Percentiles rank a stretch among this genome's conserved stretches.
Conservation (phyloP, 2,329 filamentous ascomycete species). For the Aureobasidium lini region DNA sequence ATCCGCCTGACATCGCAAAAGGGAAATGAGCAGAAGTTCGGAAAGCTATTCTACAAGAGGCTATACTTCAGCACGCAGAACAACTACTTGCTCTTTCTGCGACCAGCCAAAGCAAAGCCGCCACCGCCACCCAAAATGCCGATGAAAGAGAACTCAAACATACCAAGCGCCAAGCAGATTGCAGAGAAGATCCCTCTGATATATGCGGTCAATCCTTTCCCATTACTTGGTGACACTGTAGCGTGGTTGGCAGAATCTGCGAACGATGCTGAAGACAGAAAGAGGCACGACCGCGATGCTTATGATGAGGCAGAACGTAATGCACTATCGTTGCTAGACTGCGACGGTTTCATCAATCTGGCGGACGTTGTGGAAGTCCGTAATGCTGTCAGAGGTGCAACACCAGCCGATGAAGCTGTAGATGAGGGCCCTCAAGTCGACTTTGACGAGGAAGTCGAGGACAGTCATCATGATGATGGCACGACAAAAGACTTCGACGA, state of each 20-base stretch:
- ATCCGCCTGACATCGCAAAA: constrained; percentile 57
- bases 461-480: constrained; percentile 46
- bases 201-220: constrained; percentile 56
- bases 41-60: constrained; percentile 56
- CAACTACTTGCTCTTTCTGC: constrained; percentile 55
- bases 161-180: constrained; percentile 50
- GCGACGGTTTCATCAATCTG: constrained; percentile 60
- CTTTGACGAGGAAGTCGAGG: constrained; percentile 41
- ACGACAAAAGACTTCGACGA: constrained; percentile 47
- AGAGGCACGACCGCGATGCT: constrained; percentile 50
- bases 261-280: constrained; percentile 37
- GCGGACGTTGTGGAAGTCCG: constrained; percentile 51
- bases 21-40: constrained; percentile 50
- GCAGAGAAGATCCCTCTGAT: constrained; percentile 51
- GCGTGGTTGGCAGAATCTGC: constrained; percentile 46
- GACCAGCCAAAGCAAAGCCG: constrained; percentile 48
- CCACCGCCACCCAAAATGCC: constrained; percentile 51
- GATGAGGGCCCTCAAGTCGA: constrained; percentile 48
- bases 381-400: constrained; percentile 45
- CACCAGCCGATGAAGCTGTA: constrained; percentile 46
- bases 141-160: constrained; percentile 33
- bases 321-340: constrained; percentile 48
- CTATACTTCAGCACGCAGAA: constrained; percentile 60
- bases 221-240: constrained; percentile 44
- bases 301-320: constrained; percentile 52